Evolutionary conservation across 2,329 filamentous ascomycete species (phyloP), one percentile per base, ranked within the genome.

Genomic region (Trichophyton simii): DNA sequence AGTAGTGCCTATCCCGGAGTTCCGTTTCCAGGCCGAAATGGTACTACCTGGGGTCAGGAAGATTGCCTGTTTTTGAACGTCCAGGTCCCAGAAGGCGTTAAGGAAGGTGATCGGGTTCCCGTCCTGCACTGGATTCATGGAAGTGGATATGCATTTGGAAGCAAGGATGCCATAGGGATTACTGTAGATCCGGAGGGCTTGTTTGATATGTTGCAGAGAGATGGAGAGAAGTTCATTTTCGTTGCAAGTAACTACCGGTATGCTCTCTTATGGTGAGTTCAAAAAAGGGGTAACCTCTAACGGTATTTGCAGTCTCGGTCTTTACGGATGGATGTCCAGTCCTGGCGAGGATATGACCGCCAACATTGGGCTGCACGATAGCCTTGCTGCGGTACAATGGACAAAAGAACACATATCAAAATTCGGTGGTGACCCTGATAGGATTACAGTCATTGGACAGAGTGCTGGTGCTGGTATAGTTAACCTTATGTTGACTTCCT

Each of bases 91-190:
- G 54, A 61, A 20, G 60, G 57, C n/a, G 54, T 59, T 11, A 63
- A 62, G 28, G 44, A 55, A 31, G 57, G 54, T 6, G 59, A 60
- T 38, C 48, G 34, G 9, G 44, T 64, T 8, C 63, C 61, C 11
- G 63, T 64, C 15, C 52, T 64, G 13, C 63, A 64, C 50, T 64
- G 46, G 62, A 36, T 64, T 13, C 50, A 63, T n/a, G 63, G 61
- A 3, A 63, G 59, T 44, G 58, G 36, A 9, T 64, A 42, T 50
- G 34, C 54, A 9, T 59, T 59, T 25, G 60, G 60, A 36, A 62
- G 54, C 7, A 63, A 63, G 18, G 62, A 63, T 22, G 18, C 31
- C 9, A 11, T 20, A 22, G 55, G 31, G 3, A 41, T 44, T 31
- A 28, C 38, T 6, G 28, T n/a, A 9, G 58, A 59, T 20, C 52